Evolutionary conservation across 1,284 basidiomycete genomes (phyloP), one percentile per base, ranked within the genome.

Genomic region (Peniophora sp.): DNA sequence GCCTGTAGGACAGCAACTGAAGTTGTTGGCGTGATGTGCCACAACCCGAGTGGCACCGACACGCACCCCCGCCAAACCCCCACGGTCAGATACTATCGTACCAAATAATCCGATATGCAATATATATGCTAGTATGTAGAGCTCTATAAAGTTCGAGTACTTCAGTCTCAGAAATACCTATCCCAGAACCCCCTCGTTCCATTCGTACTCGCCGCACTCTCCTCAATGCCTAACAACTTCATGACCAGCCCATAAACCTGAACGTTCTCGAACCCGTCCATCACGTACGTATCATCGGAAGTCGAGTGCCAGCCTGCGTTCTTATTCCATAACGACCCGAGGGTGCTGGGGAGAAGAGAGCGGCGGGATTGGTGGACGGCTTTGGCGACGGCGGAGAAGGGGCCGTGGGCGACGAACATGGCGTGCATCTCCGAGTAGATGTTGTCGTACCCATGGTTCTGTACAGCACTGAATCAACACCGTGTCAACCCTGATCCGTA

Each of bases 371-470:
- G 69, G 57, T 78, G 73, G 48, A 77, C 63, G 2, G 72, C 69
- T 63, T 90, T 92, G 51, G 81, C 74, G 48, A 77, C 74, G 3
- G 77, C 65, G 11, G 87, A 83, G 62, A 92, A 92, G 0, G 92
- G 92, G 1, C 92, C 92, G 61, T 90, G 86, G 2, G 90, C 89
- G 54, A 95, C 85, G 65, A 96, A 95, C 65, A 92, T 85, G 0
- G 92, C 92, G 51, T 84, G 82, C 93, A 96, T 96, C 2, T 86
- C 75, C 9, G 71, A 61, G 38, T 83, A 77, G 14, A 74, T 65
- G 57, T 92, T 92, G 62, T 94, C 91, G 62, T 92, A 92, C 10
- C 88, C 90, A 56, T 93, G 89, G 55, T 83, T 90, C 81, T 90
- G 57, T 20, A 47, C 39, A 9, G 19, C 25, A 50, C 45, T 27